Conservation (phyloP, 2,329 filamentous ascomycete genomes). For the Pochonia chlamydosporia region DNA sequence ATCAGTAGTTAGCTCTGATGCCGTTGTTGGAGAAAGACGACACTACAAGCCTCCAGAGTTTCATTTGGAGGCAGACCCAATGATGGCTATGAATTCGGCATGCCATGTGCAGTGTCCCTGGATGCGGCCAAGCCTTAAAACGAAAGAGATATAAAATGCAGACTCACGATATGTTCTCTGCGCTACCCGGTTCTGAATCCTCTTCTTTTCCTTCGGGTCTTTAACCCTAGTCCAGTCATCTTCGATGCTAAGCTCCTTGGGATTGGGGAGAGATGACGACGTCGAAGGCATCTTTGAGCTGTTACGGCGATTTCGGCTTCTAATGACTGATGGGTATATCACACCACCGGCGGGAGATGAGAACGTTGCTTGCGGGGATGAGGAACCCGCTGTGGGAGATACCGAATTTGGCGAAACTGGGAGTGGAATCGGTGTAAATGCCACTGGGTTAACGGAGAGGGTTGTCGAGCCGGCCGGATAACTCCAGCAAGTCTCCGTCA, state of each 20-base stretch:
- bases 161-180: slow-evolving; percentile 22
- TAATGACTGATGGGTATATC: not conserved
- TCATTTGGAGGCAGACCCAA: too few relatives aligned
- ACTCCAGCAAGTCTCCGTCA: slow-evolving; percentile 1
- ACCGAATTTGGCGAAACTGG: slow-evolving; percentile 4
- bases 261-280: slow-evolving; percentile 4
- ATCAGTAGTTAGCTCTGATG: not conserved
- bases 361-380: not conserved
- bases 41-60: not conserved
- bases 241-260: slow-evolving; percentile 6
- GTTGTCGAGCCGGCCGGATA: not conserved
- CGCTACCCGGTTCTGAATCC: slow-evolving; percentile 12
- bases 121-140: too few relatives aligned
- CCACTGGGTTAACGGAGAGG: not conserved
- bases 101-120: too few relatives aligned
- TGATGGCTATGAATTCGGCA: too few relatives aligned
- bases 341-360: not conserved
- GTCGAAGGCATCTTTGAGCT: slow-evolving; percentile 1
- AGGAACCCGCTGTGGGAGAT: not conserved
- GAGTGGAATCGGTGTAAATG: slow-evolving; percentile 1
- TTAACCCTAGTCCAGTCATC: slow-evolving; percentile 13
- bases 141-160: too few relatives aligned
- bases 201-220: slow-evolving; percentile 10
- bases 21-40: not conserved
- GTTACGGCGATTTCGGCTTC: not conserved